Percentiles rank a stretch among this genome's conserved stretches.
Evolutionary conservation across 1,284 basidiomycete species (phyloP).

Genomic region (Ceratobasidium sp.): DNA sequence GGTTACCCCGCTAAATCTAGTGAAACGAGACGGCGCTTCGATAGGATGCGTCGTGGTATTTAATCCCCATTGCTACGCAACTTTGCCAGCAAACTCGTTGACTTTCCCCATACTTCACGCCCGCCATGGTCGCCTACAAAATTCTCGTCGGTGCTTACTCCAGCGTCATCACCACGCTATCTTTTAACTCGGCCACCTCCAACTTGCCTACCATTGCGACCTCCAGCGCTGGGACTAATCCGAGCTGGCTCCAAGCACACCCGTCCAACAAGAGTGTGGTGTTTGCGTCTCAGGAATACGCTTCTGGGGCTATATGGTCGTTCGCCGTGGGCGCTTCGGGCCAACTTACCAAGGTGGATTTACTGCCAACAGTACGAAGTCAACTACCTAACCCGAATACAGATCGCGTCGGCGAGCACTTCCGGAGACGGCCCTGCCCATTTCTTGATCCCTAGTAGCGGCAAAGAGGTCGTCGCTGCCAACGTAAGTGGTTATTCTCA

Average conservation of each 20-base stretch:
- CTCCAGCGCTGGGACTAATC: slow-evolving; percentile 43
- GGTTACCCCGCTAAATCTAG: slow-evolving; percentile 17
- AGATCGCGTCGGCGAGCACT: slow-evolving; percentile 14
- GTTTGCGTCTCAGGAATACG: slow-evolving; percentile 32
- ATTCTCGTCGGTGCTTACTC: slow-evolving; percentile 47
- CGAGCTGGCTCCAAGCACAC: slow-evolving; percentile 46
- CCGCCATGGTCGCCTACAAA: slow-evolving; percentile 32
- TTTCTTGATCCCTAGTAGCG: slow-evolving; percentile 33
- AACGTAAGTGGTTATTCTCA: slow-evolving; percentile 44
- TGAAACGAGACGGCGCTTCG: slow-evolving; percentile 23
- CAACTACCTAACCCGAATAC: too few relatives aligned
- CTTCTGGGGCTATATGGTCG: slow-evolving; percentile 31
- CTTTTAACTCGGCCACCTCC: slow-evolving; percentile 44
- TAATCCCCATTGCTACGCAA: not conserved
- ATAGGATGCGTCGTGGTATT: slow-evolving; percentile 1
- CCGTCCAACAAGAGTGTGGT: slow-evolving; percentile 43
- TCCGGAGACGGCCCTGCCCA: slow-evolving; percentile 42
- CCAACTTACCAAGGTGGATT: slow-evolving; percentile 6
- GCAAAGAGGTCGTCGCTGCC: slow-evolving; percentile 45
- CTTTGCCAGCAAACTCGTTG: not conserved
- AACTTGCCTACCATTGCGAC: slow-evolving; percentile 38
- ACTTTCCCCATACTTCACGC: not conserved
- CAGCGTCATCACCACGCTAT: slow-evolving; percentile 45
- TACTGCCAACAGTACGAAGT: too few relatives aligned
- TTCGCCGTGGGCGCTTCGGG: not conserved